Base-by-base conservation (phyloP, 805 yeast genomes). In the Cyberlindnera xylosilytica region DNA sequence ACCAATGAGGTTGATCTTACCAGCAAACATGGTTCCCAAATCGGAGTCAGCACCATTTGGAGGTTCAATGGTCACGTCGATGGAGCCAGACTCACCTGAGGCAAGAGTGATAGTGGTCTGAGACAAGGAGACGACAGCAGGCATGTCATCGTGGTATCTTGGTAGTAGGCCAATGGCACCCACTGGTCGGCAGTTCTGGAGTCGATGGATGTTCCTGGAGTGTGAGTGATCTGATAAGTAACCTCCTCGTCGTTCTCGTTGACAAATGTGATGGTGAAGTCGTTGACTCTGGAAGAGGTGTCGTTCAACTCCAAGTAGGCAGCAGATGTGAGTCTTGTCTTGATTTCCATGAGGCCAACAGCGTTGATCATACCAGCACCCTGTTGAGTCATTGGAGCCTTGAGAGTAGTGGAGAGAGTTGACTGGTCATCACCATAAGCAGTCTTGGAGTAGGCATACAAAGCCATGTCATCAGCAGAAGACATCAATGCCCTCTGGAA, bases 341-440 rank as follows among this genome's bases (percentile, higher is more conserved):
- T 37, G 18, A 36, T 40, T 12, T 43, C 46, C 20, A 49, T 20
- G 32, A 46, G 12, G 24, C 38, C 42, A 9, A 32, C 26, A 26
- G 51, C 49, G 23, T 49, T 36, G 20, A 49, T 28, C 29, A 49
- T 17, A 31, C 53, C 53, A 37, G 49, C 40, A 49, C 53, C 53
- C 29, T 38, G 44, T 33, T 46, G 53, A 16, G 39, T 37, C 7
- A 30, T 3, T n/a, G 53, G 53, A 18, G 49, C 47, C n/a, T 12
- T 26, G 15, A 20, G 34, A 8, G 41, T 11, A 2, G 9, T 4
- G 22, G 36, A 39, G 16, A 42, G 29, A 15, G 42, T 40, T 8
- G 51, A 47, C 12, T 27, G 15, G 16, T 42, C 50, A 27, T 27
- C 24, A 3, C 12, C 20, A 8, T 34, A 19, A 23, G 13, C 12